These are phyloP conservation scores for Novymonas esmeraldas DNA, from an alignment of 208 protist genomes.

Conservation along the genomic window DNA sequence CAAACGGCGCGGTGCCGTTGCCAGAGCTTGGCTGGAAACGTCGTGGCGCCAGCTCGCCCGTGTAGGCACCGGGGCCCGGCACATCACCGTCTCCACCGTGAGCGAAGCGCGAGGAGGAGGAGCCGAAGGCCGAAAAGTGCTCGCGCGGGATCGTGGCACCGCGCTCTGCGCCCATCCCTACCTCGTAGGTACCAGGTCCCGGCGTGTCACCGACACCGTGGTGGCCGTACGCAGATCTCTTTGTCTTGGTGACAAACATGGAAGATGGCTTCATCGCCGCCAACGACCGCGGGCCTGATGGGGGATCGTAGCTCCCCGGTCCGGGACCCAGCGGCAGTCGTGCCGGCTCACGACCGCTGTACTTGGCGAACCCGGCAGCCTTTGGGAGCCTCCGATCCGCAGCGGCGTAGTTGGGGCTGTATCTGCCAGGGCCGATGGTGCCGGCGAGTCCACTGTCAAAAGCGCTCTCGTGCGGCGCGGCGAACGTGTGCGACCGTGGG, in stretches of 20 bases:
- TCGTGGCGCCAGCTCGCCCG: conserved; percentile 72
- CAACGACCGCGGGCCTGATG: conserved; percentile 19
- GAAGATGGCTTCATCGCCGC: conserved; percentile 74
- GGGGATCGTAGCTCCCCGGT: conserved; percentile 72
- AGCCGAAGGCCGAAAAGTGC: conserved; percentile 70
- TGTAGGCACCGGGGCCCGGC: conserved; percentile 80
- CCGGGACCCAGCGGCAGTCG: conserved; percentile 48
- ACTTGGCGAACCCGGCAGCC: conserved; percentile 58
- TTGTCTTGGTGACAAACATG: conserved; percentile 80
- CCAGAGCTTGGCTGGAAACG: conserved; percentile 32
- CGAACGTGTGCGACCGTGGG: conserved; percentile 38
- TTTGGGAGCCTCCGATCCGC: conserved; percentile 43
- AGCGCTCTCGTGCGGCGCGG: conserved; percentile 8
- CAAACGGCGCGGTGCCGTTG: conserved; percentile 55
- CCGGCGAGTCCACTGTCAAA: not conserved
- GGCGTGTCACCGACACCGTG: conserved; percentile 36
- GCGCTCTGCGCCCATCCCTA: conserved; percentile 9
- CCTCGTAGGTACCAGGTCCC: conserved; percentile 78
- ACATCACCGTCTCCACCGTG: conserved; percentile 16
- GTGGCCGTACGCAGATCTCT: conserved; percentile 27
- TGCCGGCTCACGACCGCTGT: conserved; percentile 45
- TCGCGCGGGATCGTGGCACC: conserved; percentile 15
- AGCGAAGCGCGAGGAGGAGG: conserved; percentile 52
- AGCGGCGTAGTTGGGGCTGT: conserved; percentile 57
- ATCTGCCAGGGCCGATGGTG: conserved; percentile 47